Percentiles rank a stretch among this genome's conserved stretches.
Evolutionary conservation across 495 filamentous ascomycete species (phyloP).

Genomic region (Neohortaea acidophila): DNA sequence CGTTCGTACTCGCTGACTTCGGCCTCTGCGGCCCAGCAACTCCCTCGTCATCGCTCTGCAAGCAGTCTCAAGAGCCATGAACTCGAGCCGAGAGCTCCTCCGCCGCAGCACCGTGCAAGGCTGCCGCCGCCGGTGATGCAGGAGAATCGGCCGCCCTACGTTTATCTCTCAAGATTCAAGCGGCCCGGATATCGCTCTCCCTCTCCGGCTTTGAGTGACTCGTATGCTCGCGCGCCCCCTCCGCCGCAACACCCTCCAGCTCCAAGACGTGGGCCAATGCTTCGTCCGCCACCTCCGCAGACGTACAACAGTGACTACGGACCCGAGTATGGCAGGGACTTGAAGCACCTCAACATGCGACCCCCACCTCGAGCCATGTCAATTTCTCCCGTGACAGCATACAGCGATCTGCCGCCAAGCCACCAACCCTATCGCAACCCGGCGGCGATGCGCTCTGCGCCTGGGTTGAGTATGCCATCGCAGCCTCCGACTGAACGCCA

Average conservation of each 20-base stretch:
- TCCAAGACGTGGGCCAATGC: neutral
- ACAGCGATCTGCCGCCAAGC: conserved; percentile 4
- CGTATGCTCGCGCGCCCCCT: conserved; percentile 8
- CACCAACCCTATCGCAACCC: conserved; percentile 12
- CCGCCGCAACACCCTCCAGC: neutral
- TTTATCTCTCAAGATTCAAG: conserved; percentile 48
- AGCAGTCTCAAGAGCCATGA: conserved; percentile 34
- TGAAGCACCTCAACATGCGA: conserved; percentile 9
- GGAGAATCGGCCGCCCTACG: conserved; percentile 41
- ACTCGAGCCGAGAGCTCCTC: conserved; percentile 33
- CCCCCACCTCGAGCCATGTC: conserved; percentile 15
- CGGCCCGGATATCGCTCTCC: conserved; percentile 48
- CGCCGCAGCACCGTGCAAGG: conserved; percentile 3
- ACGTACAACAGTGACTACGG: conserved; percentile 16
- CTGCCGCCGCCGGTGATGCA: conserved; percentile 11
- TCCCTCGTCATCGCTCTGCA: conserved; percentile 39
- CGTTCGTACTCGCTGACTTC: conserved; percentile 45
- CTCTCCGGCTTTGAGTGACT: conserved; percentile 44
- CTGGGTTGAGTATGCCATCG: conserved; percentile 7
- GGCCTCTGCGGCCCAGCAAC: conserved; percentile 33
- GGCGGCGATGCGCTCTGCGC: conserved; percentile 11
- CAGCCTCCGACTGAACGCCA: neutral
- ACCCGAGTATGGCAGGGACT: conserved; percentile 3
- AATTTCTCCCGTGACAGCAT: conserved; percentile 5
- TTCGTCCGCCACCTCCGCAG: conserved; percentile 8